A percentile compares a stretch with the other conserved stretches of the same genome.
Evolutionary conservation across 345 rosid genomes (phyloP).

Genomic region (Pugionium cornutum): DNA sequence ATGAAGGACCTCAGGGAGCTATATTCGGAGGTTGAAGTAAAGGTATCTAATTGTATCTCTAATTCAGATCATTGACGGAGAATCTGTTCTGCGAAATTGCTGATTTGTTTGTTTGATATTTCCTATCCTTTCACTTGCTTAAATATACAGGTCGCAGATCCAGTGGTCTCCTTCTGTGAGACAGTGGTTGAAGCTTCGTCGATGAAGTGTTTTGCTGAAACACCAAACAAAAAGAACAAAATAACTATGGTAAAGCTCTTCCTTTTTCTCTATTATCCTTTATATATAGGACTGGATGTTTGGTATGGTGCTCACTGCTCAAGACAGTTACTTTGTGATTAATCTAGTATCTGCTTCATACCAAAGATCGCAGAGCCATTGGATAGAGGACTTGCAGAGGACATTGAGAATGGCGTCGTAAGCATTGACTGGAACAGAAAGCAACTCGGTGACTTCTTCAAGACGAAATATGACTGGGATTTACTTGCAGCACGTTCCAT

Average conservation of each 20-base stretch:
- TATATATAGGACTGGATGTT: constrained; percentile 15
- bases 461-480: constrained; percentile 96
- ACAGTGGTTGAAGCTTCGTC: constrained; percentile 98
- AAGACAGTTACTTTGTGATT: constrained; percentile 15
- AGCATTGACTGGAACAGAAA: constrained; percentile 87
- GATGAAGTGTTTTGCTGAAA: constrained; percentile 98
- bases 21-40: constrained; percentile 98
- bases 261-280: constrained; percentile 15
- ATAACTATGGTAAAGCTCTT: constrained; percentile 73
- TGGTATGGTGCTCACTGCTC: constrained; percentile 12
- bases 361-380: constrained; percentile 92
- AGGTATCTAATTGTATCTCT: constrained; percentile 50
- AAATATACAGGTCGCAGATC: constrained; percentile 81
- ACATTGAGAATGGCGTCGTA: constrained; percentile 87
- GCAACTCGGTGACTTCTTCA: constrained; percentile 89
- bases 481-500: constrained; percentile 94
- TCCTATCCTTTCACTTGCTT: constrained; percentile 21
- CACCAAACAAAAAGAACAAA: constrained; percentile 96
- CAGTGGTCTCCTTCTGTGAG: constrained; percentile 97
- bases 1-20: constrained; percentile 99
- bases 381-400: constrained; percentile 96
- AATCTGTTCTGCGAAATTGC: constrained; percentile 10
- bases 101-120: constrained; percentile 21
- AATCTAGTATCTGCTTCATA: constrained; percentile 27
- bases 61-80: background rate